Conservation (phyloP, 2,329 filamentous ascomycete genomes). For the Camptophora hylomeconis region DNA sequence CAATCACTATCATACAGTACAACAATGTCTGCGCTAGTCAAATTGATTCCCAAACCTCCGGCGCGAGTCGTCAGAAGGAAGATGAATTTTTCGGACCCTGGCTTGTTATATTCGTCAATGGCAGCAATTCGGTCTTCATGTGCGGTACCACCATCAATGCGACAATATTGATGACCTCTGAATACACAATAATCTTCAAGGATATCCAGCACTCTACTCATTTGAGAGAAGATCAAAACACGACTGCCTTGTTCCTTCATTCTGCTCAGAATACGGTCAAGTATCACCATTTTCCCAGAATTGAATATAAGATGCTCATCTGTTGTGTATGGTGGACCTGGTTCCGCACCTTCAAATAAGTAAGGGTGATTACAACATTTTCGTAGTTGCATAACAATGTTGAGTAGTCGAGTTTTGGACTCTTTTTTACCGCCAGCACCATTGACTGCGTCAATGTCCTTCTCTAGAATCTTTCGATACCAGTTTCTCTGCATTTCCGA, state of each 20-base stretch:
- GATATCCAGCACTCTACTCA: conserved; percentile 94
- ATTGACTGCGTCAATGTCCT: conserved; percentile 97
- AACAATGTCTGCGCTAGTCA: conserved; percentile 90
- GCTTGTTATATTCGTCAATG: conserved; percentile 97
- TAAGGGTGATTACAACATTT: conserved; percentile 99
- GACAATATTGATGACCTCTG: conserved; percentile 86
- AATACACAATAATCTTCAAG: conserved; percentile 98
- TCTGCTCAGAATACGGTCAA: conserved; percentile 78
- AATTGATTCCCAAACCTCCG: conserved; percentile 90
- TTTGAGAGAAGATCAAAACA: conserved; percentile 98
- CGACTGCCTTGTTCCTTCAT: conserved; percentile 79
- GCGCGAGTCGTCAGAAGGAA: conserved; percentile 92
- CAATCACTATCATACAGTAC: conserved; percentile 96
- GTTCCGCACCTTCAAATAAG: conserved; percentile 92
- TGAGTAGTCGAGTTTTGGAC: conserved; percentile 90
- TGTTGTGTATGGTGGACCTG: conserved; percentile 92
- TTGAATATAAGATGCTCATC: conserved; percentile 93
- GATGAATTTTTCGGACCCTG: conserved; percentile 88
- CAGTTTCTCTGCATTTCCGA: conserved; percentile 98
- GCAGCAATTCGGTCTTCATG: conserved; percentile 96
- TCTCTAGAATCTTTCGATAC: conserved; percentile 98
- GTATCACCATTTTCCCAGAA: conserved; percentile 91
- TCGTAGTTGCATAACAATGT: conserved; percentile 98
- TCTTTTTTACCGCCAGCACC: conserved; percentile 92
- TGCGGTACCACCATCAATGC: conserved; percentile 91